phyloP scores from a whole-genome alignment of 1,284 basidiomycete genomes.

The Inonotus obliquus region DNA sequence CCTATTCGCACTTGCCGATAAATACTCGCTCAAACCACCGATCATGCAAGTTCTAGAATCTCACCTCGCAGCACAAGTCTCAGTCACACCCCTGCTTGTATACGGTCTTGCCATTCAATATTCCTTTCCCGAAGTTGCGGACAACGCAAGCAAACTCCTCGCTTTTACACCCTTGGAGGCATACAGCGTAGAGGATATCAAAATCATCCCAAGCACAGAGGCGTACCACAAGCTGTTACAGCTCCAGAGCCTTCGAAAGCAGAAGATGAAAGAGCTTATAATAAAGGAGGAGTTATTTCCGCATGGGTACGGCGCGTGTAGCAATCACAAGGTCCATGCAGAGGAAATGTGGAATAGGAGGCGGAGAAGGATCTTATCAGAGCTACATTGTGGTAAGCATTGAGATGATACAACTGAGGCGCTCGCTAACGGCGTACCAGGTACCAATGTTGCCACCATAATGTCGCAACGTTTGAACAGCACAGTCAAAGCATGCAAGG shows the following conservation, averaged over 20 bases:
- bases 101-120: slow-evolving; percentile 48
- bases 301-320: slow-evolving; percentile 59
- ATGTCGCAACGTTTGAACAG: slow-evolving; percentile 41
- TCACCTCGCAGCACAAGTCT: slow-evolving; percentile 53
- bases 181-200: slow-evolving; percentile 49
- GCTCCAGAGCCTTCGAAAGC: slow-evolving; percentile 50
- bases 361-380: slow-evolving; percentile 33
- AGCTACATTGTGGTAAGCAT: slow-evolving; percentile 47
- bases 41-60: slow-evolving; percentile 37
- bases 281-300: slow-evolving; percentile 59
- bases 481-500: slow-evolving; percentile 39
- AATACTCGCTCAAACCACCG: slow-evolving; percentile 48
- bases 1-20: slow-evolving; percentile 54
- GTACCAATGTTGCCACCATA: slow-evolving; percentile 56
- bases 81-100: slow-evolving; percentile 46
- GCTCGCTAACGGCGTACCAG: slow-evolving; percentile 28
- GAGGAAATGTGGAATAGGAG: slow-evolving; percentile 45
- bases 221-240: slow-evolving; percentile 56
- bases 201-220: slow-evolving; percentile 45
- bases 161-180: slow-evolving; percentile 44
- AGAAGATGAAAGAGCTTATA: slow-evolving; percentile 44
- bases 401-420: neutral
- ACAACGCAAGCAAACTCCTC: slow-evolving; percentile 51
- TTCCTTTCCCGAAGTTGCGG: slow-evolving; percentile 41
- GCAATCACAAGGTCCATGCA: slow-evolving; percentile 41